These are phyloP conservation scores for Exophiala bonariae DNA, from an alignment of 2,329 filamentous ascomycete genomes.

Conservation along the genomic window DNA sequence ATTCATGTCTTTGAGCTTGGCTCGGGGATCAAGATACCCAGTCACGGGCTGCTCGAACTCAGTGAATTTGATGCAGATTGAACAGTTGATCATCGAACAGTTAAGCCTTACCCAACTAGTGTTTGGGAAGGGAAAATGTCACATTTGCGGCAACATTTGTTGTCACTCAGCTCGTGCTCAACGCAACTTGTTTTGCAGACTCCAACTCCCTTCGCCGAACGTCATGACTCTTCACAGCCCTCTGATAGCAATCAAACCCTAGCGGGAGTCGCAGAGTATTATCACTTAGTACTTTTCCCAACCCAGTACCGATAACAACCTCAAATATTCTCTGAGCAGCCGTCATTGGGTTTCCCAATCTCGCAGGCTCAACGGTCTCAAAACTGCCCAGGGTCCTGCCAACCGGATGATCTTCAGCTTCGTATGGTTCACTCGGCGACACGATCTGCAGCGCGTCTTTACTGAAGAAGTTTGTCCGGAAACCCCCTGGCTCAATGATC, in stretches of 20 bases:
- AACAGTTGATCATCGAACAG: too few species aligned
- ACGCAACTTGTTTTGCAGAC: constrained; percentile 3
- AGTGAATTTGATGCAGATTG: too few species aligned
- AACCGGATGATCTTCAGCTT: background rate
- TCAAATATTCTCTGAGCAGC: constrained; percentile 39
- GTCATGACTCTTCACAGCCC: constrained; percentile 21
- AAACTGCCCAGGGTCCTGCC: constrained; percentile 20
- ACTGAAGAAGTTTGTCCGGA: constrained; percentile 43
- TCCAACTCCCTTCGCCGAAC: constrained; percentile 6
- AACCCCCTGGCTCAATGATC: constrained; percentile 45
- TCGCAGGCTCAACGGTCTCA: constrained; percentile 23
- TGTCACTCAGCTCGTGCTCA: background rate
- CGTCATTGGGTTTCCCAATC: constrained; percentile 37
- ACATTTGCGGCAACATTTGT: too few species aligned
- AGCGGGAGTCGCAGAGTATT: constrained; percentile 38
- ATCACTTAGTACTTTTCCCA: constrained; percentile 34
- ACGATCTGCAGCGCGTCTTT: constrained; percentile 19
- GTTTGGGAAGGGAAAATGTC: too few species aligned
- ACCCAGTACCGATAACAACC: constrained; percentile 34
- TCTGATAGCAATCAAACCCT: constrained; percentile 36
- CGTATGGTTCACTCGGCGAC: constrained; percentile 10
- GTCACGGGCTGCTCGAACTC: too few species aligned
- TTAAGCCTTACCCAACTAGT: too few species aligned
- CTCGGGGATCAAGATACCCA: too few species aligned
- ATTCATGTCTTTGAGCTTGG: too few species aligned